Conservation (phyloP, 495 filamentous ascomycete species). For the Xylaria nigripes region DNA sequence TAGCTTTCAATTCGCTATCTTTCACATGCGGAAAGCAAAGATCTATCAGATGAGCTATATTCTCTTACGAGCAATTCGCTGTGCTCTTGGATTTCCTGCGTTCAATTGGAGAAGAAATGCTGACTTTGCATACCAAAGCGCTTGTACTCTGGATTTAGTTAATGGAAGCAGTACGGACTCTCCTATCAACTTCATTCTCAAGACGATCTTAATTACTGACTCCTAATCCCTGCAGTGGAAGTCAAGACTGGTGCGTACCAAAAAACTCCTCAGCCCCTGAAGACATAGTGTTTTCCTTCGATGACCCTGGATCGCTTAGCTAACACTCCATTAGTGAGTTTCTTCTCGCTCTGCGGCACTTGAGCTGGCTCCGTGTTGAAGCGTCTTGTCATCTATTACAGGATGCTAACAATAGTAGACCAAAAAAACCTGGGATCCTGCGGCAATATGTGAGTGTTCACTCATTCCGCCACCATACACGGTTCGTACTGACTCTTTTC, state of each 20-base stretch:
- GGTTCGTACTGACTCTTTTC: neutral
- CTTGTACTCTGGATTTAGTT: constrained; percentile 85
- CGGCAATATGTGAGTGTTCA: constrained; percentile 52
- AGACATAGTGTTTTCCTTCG: neutral
- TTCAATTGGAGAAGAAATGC: neutral
- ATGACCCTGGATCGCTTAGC: neutral
- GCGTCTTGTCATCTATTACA: neutral
- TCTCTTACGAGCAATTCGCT: neutral
- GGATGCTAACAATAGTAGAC: constrained; percentile 35
- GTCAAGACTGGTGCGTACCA: constrained; percentile 7
- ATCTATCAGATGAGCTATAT: neutral
- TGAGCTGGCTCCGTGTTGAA: too few species aligned
- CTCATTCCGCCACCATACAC: neutral
- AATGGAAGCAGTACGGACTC: constrained; percentile 49
- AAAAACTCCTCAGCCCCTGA: neutral
- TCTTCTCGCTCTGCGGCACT: neutral
- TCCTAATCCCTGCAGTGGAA: constrained; percentile 3
- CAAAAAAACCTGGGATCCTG: constrained; percentile 88
- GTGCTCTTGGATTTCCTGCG: neutral
- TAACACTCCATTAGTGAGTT: constrained; percentile 8
- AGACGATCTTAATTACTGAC: neutral
- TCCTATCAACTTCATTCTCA: neutral
- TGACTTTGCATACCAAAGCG: constrained; percentile 55
- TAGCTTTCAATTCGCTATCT: neutral
- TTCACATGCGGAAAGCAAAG: neutral